phyloP scores from a whole-genome alignment of 192 early-diverging fungal species.

The Podila horticola region DNA sequence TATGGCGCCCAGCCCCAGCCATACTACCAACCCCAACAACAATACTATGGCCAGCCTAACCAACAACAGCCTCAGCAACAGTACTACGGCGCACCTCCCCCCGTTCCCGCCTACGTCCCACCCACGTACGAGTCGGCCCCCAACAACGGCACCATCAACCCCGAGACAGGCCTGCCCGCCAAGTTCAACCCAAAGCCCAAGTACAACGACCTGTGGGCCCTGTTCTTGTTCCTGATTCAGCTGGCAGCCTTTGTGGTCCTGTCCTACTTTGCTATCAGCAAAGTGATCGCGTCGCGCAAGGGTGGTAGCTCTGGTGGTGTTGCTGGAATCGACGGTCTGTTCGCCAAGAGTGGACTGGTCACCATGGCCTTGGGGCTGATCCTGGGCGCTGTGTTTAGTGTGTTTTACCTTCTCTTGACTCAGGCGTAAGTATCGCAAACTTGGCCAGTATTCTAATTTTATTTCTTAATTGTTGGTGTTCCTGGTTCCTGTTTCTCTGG shows the following conservation, averaged over 20 bases:
- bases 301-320: constrained; percentile 62
- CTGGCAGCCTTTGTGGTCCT: constrained; percentile 43
- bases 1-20: constrained; percentile 43
- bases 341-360: constrained; percentile 44
- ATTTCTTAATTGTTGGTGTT: neutral
- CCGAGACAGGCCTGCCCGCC: constrained; percentile 39
- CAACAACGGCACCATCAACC: constrained; percentile 29
- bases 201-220: constrained; percentile 53
- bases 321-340: constrained; percentile 29
- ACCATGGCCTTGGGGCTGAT: constrained; percentile 53
- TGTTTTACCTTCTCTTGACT: constrained; percentile 64
- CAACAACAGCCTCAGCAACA: constrained; percentile 40
- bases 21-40: constrained; percentile 27
- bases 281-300: constrained; percentile 51
- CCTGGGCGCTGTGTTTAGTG: constrained; percentile 62
- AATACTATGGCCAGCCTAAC: constrained; percentile 22
- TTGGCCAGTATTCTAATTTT: neutral
- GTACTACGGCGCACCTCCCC: constrained; percentile 26
- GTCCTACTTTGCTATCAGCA: constrained; percentile 42
- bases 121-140: constrained; percentile 18
- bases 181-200: constrained; percentile 57
- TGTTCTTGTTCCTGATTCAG: constrained; percentile 42
- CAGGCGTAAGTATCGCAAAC: constrained; percentile 43
- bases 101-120: constrained; percentile 11
- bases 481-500: neutral